Conservation (phyloP, 345 rosid genomes). For the Gossypium raimondii region DNA sequence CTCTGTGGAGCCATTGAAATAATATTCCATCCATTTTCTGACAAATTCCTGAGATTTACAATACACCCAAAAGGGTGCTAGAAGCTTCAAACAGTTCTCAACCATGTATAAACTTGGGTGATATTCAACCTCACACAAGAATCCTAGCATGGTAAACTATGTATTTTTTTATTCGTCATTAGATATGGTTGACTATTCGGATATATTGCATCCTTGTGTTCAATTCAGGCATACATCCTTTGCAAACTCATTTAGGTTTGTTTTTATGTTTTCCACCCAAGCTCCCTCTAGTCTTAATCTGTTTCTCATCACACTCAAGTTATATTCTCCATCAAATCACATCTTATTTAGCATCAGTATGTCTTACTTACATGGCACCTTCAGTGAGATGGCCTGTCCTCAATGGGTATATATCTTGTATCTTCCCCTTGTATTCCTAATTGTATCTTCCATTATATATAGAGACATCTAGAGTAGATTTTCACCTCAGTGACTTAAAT, state of each 20-base stretch:
- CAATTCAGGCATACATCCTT: background rate
- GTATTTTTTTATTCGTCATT: background rate
- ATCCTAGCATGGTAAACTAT: background rate
- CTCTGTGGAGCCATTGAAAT: background rate
- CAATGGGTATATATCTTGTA: background rate
- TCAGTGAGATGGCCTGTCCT: background rate
- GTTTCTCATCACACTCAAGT: background rate
- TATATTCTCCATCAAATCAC: background rate
- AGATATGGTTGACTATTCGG: background rate
- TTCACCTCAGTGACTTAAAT: background rate
- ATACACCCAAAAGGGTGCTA: background rate
- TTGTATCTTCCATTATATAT: background rate
- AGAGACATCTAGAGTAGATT: background rate
- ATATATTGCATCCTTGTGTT: background rate
- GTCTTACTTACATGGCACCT: background rate
- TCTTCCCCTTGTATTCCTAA: background rate
- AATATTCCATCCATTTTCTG: background rate
- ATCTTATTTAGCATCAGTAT: background rate
- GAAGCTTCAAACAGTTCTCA: background rate
- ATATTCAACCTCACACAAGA: background rate
- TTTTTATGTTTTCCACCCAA: background rate
- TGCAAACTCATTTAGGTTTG: conserved; percentile 3
- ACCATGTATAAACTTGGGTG: background rate
- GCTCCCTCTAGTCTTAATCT: background rate
- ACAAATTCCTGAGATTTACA: background rate